Evolutionary conservation across 2,329 filamentous ascomycete genomes (phyloP).

Genomic region (Fusarium succisae): DNA sequence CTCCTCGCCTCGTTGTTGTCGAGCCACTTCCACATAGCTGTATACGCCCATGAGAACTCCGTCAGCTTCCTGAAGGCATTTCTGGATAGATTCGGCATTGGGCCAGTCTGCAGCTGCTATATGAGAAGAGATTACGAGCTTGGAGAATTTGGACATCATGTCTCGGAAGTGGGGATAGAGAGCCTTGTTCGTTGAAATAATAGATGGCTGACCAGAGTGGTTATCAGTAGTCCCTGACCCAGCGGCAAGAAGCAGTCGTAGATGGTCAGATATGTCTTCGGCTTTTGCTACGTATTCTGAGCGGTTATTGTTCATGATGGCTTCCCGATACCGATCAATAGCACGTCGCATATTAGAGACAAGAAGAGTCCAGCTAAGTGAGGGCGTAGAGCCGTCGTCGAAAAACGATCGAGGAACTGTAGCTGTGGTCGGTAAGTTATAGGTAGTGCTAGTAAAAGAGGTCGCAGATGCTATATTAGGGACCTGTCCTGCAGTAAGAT

Average conservation of each 20-base stretch:
- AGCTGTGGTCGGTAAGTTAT: constrained; percentile 66
- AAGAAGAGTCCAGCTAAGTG: constrained; percentile 88
- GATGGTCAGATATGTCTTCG: constrained; percentile 98
- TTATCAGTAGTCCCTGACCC: constrained; percentile 98
- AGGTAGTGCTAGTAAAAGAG: constrained; percentile 68
- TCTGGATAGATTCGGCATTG: constrained; percentile 90
- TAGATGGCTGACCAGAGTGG: constrained; percentile 98
- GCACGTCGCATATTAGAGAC: constrained; percentile 93
- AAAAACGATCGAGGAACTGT: constrained; percentile 85
- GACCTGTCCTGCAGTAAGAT: constrained; percentile 50
- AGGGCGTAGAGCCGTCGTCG: constrained; percentile 82
- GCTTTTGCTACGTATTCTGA: constrained; percentile 92
- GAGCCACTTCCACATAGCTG: constrained; percentile 94
- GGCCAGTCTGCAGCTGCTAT: constrained; percentile 97
- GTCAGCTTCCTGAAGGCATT: constrained; percentile 97
- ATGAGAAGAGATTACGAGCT: constrained; percentile 95
- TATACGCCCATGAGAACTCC: constrained; percentile 93
- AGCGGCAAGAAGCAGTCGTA: constrained; percentile 91
- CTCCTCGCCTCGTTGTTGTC: constrained; percentile 91
- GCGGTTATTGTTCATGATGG: constrained; percentile 83
- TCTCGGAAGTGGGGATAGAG: constrained; percentile 97
- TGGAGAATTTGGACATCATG: constrained; percentile 99
- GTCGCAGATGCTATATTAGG: constrained; percentile 68
- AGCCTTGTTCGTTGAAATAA: constrained; percentile 97
- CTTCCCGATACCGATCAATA: constrained; percentile 88